These are phyloP conservation scores for Hymenoscyphus fraxineus DNA, from an alignment of 2,329 filamentous ascomycete genomes.

Conservation along the genomic window DNA sequence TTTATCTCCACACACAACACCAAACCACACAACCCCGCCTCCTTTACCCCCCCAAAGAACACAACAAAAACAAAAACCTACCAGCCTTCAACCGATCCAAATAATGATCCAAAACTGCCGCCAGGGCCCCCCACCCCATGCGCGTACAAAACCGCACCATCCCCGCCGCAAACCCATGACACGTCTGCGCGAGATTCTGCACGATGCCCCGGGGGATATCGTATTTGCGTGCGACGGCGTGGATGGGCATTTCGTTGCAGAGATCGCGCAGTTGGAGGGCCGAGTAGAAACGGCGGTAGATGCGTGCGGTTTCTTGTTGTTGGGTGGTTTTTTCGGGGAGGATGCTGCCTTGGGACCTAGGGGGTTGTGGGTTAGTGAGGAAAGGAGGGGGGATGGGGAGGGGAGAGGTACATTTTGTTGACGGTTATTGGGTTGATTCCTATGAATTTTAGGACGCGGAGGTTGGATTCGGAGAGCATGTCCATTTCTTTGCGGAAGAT, in stretches of 20 bases:
- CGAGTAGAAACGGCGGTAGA: slow-evolving; percentile 70
- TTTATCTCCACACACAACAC: too few relatives aligned
- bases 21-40: too few relatives aligned
- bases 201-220: slow-evolving; percentile 65
- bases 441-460: slow-evolving; percentile 64
- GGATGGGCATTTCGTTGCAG: slow-evolving; percentile 71
- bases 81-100: slow-evolving; percentile 65
- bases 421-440: slow-evolving; percentile 65
- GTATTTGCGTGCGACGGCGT: slow-evolving; percentile 67
- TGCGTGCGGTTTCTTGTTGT: slow-evolving; percentile 57
- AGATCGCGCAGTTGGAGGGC: slow-evolving; percentile 75
- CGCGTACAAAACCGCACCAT: slow-evolving; percentile 76
- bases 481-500: slow-evolving; percentile 70
- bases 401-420: slow-evolving; percentile 47
- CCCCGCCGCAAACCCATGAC: slow-evolving; percentile 73
- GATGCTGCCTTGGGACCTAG: slow-evolving; percentile 61
- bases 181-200: slow-evolving; percentile 69
- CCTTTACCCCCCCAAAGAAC: background rate
- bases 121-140: slow-evolving; percentile 72
- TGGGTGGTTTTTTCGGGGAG: slow-evolving; percentile 60
- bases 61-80: slow-evolving; percentile 12
- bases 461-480: slow-evolving; percentile 63
- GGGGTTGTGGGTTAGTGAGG: slow-evolving; percentile 7
- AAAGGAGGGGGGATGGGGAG: background rate
- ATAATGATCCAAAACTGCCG: slow-evolving; percentile 70